phyloP scores from a whole-genome alignment of 2,329 filamentous ascomycete species.

The Metarhizium rileyi region DNA sequence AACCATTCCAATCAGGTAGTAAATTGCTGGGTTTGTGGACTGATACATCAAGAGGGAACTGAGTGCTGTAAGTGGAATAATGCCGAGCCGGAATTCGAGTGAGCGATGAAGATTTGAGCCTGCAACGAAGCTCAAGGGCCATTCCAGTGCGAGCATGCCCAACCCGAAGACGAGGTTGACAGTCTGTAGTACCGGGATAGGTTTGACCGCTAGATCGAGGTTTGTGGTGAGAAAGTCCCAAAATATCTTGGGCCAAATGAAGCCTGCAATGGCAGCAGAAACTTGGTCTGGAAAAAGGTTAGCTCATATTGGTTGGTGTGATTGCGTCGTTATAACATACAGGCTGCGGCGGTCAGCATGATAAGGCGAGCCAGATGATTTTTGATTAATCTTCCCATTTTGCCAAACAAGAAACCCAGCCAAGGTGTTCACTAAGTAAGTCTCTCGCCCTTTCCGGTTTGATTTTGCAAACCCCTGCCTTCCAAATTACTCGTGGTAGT shows the following conservation, averaged over 20 bases:
- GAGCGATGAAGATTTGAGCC: conserved; percentile 74
- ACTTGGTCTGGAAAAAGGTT: conserved; percentile 63
- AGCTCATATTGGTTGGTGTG: conserved; percentile 10
- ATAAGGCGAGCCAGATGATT: conserved; percentile 98
- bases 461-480: background rate
- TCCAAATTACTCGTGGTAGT: background rate
- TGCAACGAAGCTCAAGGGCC: conserved; percentile 71
- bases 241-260: conserved; percentile 99
- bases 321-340: conserved; percentile 37
- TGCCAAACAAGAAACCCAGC: conserved; percentile 14
- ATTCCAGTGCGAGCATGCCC: conserved; percentile 76
- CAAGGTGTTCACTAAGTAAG: background rate
- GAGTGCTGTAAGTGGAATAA: conserved; percentile 71
- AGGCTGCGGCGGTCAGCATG: conserved; percentile 71
- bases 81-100: conserved; percentile 73
- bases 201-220: conserved; percentile 76
- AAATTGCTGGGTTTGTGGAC: conserved; percentile 81
- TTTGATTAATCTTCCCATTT: conserved; percentile 97
- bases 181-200: conserved; percentile 79
- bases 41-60: conserved; percentile 77
- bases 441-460: conserved; percentile 3
- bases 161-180: conserved; percentile 81
- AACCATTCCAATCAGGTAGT: conserved; percentile 76
- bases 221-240: conserved; percentile 94
- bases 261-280: conserved; percentile 69